Base-by-base conservation (phyloP, 495 filamentous ascomycete genomes). In the Lentithecium fluviatile region DNA sequence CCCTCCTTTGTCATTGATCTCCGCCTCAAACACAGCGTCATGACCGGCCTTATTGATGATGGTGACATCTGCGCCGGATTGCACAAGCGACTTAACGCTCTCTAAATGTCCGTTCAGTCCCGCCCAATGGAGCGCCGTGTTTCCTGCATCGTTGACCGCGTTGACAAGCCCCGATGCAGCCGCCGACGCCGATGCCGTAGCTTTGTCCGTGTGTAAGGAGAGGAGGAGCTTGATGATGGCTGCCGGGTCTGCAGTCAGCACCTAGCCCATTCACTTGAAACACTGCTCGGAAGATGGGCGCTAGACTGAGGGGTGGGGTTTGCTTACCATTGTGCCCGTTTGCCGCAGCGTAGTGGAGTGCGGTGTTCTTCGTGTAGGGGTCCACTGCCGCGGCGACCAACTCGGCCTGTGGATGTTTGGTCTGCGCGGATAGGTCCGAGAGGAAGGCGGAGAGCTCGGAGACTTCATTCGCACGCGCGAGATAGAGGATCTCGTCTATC, bases 121-220 rank as follows among this genome's bases (percentile, higher is more conserved):
- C 0, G 92, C 93, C 90, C 90, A 97, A 76, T 97, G 92, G 52
- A 97, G 74, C 0, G 90, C 79, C 11, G 93, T 96, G 75, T 96
- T 96, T 25, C 90, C 92, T 24, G 85, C 83, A 57, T 82, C 71
- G 62, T 97, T 97, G 69, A 80, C 74, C 72, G 80, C 56, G 74
- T 94, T 86, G 11, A 96, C 69, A 65, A 54, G 64, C 34, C 72
- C 70, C 46, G 74, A 75, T 56, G 65, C 63, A 42, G 58, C 29
- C 45, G 65, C 57, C 23, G 58, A 75, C 57, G 65, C 63, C 38
- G 58, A 36, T 43, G 65, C 56, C 23, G 58, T 36, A 58, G 43
- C 53, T 52, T 65, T 66, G 68, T 36, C 58, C 17, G 59, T 52
- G 12, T 57, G 52, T 55, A 54, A 47, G 67, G 73, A 65, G 46